Base-by-base conservation (phyloP, 2,329 filamentous ascomycete species). In the Lachnellula hyalina region DNA sequence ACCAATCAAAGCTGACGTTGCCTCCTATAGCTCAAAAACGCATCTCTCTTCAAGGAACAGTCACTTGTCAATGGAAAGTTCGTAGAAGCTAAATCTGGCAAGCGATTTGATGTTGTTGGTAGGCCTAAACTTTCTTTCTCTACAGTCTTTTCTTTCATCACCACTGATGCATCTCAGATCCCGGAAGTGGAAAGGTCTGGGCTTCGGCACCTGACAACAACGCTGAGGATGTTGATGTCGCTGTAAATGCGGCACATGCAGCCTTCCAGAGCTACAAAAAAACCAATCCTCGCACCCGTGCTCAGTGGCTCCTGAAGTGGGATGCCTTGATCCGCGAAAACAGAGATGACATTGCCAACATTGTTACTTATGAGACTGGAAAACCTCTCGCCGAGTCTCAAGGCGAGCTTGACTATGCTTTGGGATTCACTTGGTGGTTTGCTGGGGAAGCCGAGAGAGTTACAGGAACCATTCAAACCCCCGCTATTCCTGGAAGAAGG, bases 291-390 rank as follows among this genome's bases (percentile, higher is more conserved):
- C 75, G 82, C 15, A 75, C 76, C 51, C 77, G 84, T 51, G 84
- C 84, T 1, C 78, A 85, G 62, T 78, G 81, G 69, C 72, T 89
- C 9, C 69, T 84, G 52, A 82, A 82, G 68, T 88, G 84, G 83
- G 81, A 87, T 68, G 68, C 76, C 3, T 73, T 88, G 53, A 86
- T 87, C 60, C 76, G 79, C 7, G 81, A 80, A 51, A 80, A 85
- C 61, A 76, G 73, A 56, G 80, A 84, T 49, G 84, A 87, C 61
- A 70, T 87, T 35, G 82, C 83, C 2, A 77, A 78, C 21, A 81
- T 86, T 53, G 72, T 86, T 3, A 83, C 82, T 0, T 80, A 84
- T 59, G 81, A 81, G 67, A 80, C 77, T 4, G 78, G 78, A 35
- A 80, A 81, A 64, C 78, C 78, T 9, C 68, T 77, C 21, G 68